A percentile compares a stretch with the other conserved stretches of the same genome.
These are phyloP conservation scores for thale cress (Arabidopsis thaliana) DNA, from an alignment of 345 rosid species.

Conservation along the genomic window TAIR10.1 NC_003070.9:716501-717000, in stretches of 20 bases:
- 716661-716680: conserved; percentile 99
- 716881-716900: conserved; percentile 86
- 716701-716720: conserved; percentile 70
- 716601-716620: conserved; percentile 79
- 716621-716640: conserved; percentile 88
- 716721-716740: conserved; percentile 95
- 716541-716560: conserved; percentile 61
- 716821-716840: conserved; percentile 99
- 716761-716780: conserved; percentile 99
- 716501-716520: conserved; percentile 70
- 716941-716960: conserved; percentile 94
- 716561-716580: conserved; percentile 66
- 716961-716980: conserved; percentile 96
- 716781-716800: conserved; percentile 99
- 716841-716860: conserved; percentile 91
- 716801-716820: conserved; percentile 98
- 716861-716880: conserved; percentile 95
- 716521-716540: conserved; percentile 68
- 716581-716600: conserved; percentile 80
- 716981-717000: conserved; percentile 89
- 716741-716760: conserved; percentile 93
- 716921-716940: conserved; percentile 91
- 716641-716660: conserved; percentile 99
- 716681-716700: conserved; percentile 87
- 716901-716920: conserved; percentile 78